These are phyloP conservation scores for Plasmodium fragile DNA, from an alignment of 169 alveolate genomes.

Conservation along the genomic window DNA sequence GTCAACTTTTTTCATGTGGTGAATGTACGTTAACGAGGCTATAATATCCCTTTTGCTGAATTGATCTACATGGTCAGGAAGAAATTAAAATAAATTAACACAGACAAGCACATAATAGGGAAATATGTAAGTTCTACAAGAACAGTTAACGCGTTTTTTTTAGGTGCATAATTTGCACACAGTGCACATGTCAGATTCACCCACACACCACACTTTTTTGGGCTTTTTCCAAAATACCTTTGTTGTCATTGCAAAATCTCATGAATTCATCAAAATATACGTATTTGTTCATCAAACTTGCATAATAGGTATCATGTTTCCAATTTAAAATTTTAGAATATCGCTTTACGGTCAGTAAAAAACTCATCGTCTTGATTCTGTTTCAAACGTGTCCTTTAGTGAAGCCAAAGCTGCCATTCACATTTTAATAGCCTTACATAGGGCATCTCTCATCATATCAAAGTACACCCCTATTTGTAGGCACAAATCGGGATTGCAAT, in stretches of 20 bases:
- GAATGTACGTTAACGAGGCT: conserved; percentile 74
- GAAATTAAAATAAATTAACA: conserved; percentile 11
- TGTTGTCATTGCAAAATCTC: conserved; percentile 76
- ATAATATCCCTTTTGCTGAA: conserved; percentile 73
- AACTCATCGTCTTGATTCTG: conserved; percentile 42
- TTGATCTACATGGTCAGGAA: conserved; percentile 27
- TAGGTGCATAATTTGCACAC: conserved; percentile 13
- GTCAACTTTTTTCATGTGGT: conserved; percentile 74
- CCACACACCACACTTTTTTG: not conserved
- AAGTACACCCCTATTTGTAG: not conserved
- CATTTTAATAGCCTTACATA: not conserved
- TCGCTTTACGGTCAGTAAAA: conserved; percentile 49
- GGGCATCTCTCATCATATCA: conserved; percentile 14
- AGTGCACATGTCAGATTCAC: not conserved
- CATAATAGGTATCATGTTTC: conserved; percentile 76
- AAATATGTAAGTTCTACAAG: not conserved
- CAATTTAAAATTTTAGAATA: conserved; percentile 72
- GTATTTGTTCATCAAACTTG: conserved; percentile 76
- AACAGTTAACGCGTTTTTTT: conserved; percentile 9
- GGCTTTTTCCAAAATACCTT: conserved; percentile 43
- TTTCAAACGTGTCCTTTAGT: conserved; percentile 17
- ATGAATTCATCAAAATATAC: conserved; percentile 73
- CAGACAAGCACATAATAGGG: not conserved
- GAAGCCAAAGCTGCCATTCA: not conserved
- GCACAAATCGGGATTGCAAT: conserved; percentile 1